Percentiles rank a stretch among this genome's conserved stretches.
These are phyloP conservation scores for Lecanoromycetidae sp. DNA, from an alignment of 2,329 filamentous ascomycete species.

Conservation along the genomic window DNA sequence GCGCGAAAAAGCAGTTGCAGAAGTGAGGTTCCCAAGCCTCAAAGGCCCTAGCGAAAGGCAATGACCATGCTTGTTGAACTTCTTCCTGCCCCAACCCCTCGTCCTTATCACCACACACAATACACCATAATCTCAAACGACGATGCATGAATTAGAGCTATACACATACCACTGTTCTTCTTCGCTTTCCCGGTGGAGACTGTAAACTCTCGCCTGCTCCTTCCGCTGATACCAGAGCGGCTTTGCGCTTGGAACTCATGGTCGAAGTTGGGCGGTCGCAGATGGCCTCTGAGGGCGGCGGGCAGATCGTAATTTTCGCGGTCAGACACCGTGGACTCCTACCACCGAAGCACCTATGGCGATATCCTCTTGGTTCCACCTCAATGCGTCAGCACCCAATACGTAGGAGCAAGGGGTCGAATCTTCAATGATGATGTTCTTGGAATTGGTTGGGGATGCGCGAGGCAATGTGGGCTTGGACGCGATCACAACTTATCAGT, in stretches of 20 bases:
- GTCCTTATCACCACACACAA: slow-evolving; percentile 6
- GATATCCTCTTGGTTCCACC: neutral
- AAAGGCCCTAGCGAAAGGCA: slow-evolving; percentile 13
- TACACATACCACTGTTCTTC: slow-evolving; percentile 46
- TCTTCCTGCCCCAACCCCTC: slow-evolving; percentile 10
- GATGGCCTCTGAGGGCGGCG: neutral
- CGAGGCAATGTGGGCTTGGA: slow-evolving; percentile 1
- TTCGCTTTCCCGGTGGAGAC: slow-evolving; percentile 45
- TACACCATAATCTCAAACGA: neutral
- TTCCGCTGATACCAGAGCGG: slow-evolving; percentile 23
- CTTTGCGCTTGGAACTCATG: slow-evolving; percentile 44
- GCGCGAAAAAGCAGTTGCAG: slow-evolving; percentile 8
- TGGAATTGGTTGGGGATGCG: slow-evolving; percentile 1
- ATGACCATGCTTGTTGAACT: slow-evolving; percentile 12
- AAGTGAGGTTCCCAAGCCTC: slow-evolving; percentile 10
- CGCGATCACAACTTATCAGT: neutral
- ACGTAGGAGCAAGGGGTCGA: neutral
- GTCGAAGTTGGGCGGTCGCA: slow-evolving; percentile 11
- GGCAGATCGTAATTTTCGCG: neutral
- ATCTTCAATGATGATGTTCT: neutral
- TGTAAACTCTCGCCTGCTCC: slow-evolving; percentile 1
- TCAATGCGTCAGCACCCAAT: neutral
- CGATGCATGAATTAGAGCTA: neutral
- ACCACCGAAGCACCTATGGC: neutral
- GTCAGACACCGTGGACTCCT: neutral